Evolutionary conservation across 371 early-diverging fungal species (phyloP), one percentile per base, ranked within the genome.

Genomic region (Coemansia linderi): DNA sequence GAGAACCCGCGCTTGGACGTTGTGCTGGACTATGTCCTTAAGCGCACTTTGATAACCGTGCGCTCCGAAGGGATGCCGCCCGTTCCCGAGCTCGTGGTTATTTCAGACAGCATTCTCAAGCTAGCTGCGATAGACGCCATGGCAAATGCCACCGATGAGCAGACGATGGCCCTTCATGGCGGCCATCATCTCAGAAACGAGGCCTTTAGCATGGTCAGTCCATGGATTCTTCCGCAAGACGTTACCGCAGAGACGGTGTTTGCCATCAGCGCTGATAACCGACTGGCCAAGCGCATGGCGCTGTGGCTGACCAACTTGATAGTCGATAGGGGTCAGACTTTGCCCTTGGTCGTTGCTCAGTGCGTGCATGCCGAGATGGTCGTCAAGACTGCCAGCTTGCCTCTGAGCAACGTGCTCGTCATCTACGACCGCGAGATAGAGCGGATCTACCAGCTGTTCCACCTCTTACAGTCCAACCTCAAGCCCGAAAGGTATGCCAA

Each of bases 401-500:
- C 78, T 3, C 58, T 77, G 27, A 66, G 70, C 66, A 73, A 69
- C 61, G 50, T 69, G 40, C 46, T 74, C 41, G 60, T 61, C 7
- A 65, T 77, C 39, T 77, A 77, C 40, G 78, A 77, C 48, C 78
- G 78, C 22, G 78, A 77, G 57, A 40, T 74, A 33, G 78, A 77
- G 75, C 75, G 75, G 17, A 54, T 74, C 15, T 60, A 69, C 40
- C 78, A 77, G 74, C 70, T 77, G 37, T 74, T 73, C 37, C 52
- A 74, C 37, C 65, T 77, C 29, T 61, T 77, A 12, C 59, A 48
- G 22, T 80, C 84, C 8, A 81, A 88, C 41, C 84, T 90, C 33
- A 88, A 87, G 57, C 78, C 80, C 0, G 86, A 87, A 27, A 84
- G 83, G 44, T 94, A 87, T 59, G 77, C 75, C 59, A 69, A 68